Evolutionary conservation across 2,329 filamentous ascomycete genomes (phyloP).

Genomic region (Lecanicillium sp.): DNA sequence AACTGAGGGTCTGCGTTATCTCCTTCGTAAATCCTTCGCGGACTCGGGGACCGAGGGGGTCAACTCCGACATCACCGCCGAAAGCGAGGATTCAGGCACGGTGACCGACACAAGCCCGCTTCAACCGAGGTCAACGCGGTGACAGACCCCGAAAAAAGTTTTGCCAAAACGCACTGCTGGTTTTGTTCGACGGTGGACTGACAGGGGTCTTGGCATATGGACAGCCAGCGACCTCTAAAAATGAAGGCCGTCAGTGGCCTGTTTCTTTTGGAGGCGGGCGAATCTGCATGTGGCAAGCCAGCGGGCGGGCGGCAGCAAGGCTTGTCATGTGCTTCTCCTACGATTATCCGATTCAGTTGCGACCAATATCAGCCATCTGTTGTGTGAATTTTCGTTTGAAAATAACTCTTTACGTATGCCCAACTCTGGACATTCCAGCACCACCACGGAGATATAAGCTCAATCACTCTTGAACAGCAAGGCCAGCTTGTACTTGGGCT

Average conservation of each 20-base stretch:
- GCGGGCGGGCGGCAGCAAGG: no score
- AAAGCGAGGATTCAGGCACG: slow-evolving; percentile 7
- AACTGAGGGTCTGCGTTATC: slow-evolving; percentile 1
- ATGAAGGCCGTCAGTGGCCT: not conserved
- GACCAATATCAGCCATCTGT: no score
- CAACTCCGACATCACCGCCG: slow-evolving; percentile 2
- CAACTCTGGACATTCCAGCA: no score
- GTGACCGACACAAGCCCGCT: slow-evolving; percentile 11
- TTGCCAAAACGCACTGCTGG: slow-evolving; percentile 4
- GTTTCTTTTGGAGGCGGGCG: not conserved
- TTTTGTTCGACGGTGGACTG: slow-evolving; percentile 6
- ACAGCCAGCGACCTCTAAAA: not conserved
- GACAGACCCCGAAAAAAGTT: slow-evolving; percentile 6
- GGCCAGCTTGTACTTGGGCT: no score
- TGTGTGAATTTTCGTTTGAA: no score
- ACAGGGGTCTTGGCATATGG: slow-evolving; percentile 3
- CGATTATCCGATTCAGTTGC: no score
- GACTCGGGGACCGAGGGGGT: slow-evolving; percentile 7
- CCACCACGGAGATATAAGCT: no score
- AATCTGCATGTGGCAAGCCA: slow-evolving; percentile 5
- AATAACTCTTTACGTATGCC: no score
- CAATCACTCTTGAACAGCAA: no score
- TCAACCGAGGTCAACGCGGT: slow-evolving; percentile 9
- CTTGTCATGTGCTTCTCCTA: not conserved
- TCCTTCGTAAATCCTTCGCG: slow-evolving; percentile 7